Percentiles rank a stretch among this genome's conserved stretches.
Evolutionary conservation across 2,329 filamentous ascomycete species (phyloP).

Genomic region (Pleurostoma richardsiae): DNA sequence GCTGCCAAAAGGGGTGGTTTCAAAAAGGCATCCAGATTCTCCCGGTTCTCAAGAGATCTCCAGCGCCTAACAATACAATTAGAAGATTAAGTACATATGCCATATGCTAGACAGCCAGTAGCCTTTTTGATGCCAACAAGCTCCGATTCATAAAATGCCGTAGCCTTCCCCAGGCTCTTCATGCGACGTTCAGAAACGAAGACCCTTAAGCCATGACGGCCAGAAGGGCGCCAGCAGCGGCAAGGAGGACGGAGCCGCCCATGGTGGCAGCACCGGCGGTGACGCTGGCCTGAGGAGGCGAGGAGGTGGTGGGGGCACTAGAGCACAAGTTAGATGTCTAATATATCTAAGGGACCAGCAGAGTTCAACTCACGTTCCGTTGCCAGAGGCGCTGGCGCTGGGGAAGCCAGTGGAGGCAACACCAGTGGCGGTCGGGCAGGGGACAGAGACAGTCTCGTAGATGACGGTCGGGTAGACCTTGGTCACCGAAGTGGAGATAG

Average conservation of each 20-base stretch:
- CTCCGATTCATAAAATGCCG: constrained; percentile 28
- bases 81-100: constrained; percentile 41
- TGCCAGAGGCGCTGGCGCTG: constrained; percentile 19
- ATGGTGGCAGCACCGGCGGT: constrained; percentile 49
- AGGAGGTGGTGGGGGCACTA: constrained; percentile 23
- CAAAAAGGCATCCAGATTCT: constrained; percentile 1
- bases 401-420: constrained; percentile 7
- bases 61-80: constrained; percentile 29
- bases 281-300: constrained; percentile 26
- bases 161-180: constrained; percentile 31
- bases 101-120: constrained; percentile 14
- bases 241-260: constrained; percentile 48
- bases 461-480: constrained; percentile 48
- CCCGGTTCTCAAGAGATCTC: constrained; percentile 5
- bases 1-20: background rate
- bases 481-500: constrained; percentile 51
- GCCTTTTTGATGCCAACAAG: constrained; percentile 27
- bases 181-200: constrained; percentile 10
- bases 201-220: constrained; percentile 49
- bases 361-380: constrained; percentile 21
- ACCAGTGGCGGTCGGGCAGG: constrained; percentile 30
- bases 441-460: constrained; percentile 40
- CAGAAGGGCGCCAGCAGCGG: constrained; percentile 48
- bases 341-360: background rate
- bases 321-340: constrained; percentile 11